Evolutionary conservation across 805 yeast genomes (phyloP), one percentile per base, ranked within the genome.

Genomic region (Zygosaccharomyces gambellarensis): DNA sequence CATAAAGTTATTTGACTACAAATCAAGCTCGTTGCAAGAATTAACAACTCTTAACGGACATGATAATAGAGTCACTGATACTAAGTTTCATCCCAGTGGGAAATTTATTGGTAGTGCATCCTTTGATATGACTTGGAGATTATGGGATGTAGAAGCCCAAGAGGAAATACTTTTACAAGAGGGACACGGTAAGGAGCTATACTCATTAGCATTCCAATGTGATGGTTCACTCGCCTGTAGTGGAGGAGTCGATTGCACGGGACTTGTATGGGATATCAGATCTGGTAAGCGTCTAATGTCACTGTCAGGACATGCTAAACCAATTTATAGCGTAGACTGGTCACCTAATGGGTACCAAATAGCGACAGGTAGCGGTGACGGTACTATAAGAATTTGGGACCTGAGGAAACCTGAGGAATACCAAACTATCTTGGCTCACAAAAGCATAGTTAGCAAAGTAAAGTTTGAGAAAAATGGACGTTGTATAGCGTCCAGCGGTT

Each of bases 311-410:
- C 98, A 94, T 65, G 76, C 79, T 5, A 77, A 81, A 50, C 89
- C 87, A 0, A 78, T 92, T 0, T 81, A 87, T 64, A 70, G 83
- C 1, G 62, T 83, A 39, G 88, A 79, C 55, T 92, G 95, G 86
- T 73, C 90, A 3, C 74, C 78, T 1, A 83, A 87, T 65, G 96
- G 96, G 1, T 76, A 76, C 56, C 83, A 83, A 45, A 58, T 89
- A 3, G 90, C 90, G 2, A 83, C 92, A 0, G 97, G 90, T 2
- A 82, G 95, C 50, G 92, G 85, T 0, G 98, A 92, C 67, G 81
- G 89, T 28, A 69, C 81, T 1, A 76, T 89, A 8, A 85, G 85
- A 58, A 74, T 90, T 2, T 92, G 97, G 97, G 99, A 92, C 69
- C 46, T 92, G 32, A 73, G 99, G 40, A 72, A 71, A 48, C 39